A percentile compares a stretch with the other conserved stretches of the same genome.
Conservation (phyloP, 73 alveolate genomes). For the Tetrahymena borealis region DNA sequence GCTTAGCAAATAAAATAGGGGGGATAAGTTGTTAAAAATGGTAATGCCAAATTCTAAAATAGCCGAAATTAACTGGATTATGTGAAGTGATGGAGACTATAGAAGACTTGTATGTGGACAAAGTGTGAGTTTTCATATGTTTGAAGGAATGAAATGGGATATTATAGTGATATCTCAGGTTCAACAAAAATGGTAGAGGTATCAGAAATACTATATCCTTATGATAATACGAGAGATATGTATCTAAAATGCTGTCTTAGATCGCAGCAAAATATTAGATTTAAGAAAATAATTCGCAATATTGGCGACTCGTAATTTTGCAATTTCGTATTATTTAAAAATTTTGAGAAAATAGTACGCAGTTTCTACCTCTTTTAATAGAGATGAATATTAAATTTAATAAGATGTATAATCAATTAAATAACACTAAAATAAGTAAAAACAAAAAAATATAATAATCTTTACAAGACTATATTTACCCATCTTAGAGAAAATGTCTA, state of each 20-base stretch:
- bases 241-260: background rate
- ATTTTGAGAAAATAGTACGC: background rate
- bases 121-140: background rate
- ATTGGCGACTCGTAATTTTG: background rate
- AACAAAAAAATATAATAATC: background rate
- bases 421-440: background rate
- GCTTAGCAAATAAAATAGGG: background rate
- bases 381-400: background rate
- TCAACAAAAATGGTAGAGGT: background rate
- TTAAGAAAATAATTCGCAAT: background rate
- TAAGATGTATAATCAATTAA: background rate
- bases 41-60: background rate
- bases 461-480: too few relatives aligned
- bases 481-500: background rate
- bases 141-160: background rate
- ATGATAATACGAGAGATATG: background rate
- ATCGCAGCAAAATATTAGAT: background rate
- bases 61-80: background rate
- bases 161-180: background rate
- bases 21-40: background rate
- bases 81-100: background rate
- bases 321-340: background rate
- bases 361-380: background rate
- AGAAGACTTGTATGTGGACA: background rate
- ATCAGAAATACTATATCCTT: background rate